Conservation (phyloP, 495 filamentous ascomycete genomes). For the Podospora bellae-mahoneyi region DNA sequence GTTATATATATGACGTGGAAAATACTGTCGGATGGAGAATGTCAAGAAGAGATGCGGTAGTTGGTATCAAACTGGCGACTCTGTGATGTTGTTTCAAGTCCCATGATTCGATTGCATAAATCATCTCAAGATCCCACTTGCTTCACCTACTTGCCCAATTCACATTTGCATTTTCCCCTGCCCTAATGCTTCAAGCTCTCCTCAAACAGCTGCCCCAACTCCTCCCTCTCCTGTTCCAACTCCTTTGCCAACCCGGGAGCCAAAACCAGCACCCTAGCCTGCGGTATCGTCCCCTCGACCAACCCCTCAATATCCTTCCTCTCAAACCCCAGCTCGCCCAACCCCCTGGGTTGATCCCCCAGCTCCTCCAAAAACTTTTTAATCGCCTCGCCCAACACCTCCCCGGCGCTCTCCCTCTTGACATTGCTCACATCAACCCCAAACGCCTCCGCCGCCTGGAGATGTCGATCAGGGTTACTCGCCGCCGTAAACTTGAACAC, state of each 20-base stretch:
- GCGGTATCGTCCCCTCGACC: slow-evolving; percentile 92
- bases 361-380: slow-evolving; percentile 72
- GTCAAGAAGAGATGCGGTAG: too few species aligned
- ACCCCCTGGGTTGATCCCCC: slow-evolving; percentile 84
- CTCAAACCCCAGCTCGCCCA: slow-evolving; percentile 80
- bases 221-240: slow-evolving; percentile 59
- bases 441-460: slow-evolving; percentile 84
- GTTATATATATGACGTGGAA: too few species aligned
- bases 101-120: too few species aligned
- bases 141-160: too few species aligned
- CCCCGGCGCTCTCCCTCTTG: slow-evolving; percentile 81
- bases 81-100: too few species aligned
- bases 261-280: slow-evolving; percentile 84
- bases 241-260: slow-evolving; percentile 75
- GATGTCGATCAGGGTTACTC: slow-evolving; percentile 85
- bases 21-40: too few species aligned
- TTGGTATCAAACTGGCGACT: too few species aligned
- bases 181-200: slow-evolving; percentile 43
- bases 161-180: too few species aligned
- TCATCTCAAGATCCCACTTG: too few species aligned
- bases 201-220: slow-evolving; percentile 51
- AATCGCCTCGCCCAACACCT: slow-evolving; percentile 79
- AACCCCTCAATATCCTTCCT: slow-evolving; percentile 68
- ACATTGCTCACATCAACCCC: slow-evolving; percentile 84
- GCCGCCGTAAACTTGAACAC: slow-evolving; percentile 92